A percentile compares a stretch with the other conserved stretches of the same genome.
Evolutionary conservation across 192 early-diverging fungal genomes (phyloP).

Genomic region (Linderina pennispora): DNA sequence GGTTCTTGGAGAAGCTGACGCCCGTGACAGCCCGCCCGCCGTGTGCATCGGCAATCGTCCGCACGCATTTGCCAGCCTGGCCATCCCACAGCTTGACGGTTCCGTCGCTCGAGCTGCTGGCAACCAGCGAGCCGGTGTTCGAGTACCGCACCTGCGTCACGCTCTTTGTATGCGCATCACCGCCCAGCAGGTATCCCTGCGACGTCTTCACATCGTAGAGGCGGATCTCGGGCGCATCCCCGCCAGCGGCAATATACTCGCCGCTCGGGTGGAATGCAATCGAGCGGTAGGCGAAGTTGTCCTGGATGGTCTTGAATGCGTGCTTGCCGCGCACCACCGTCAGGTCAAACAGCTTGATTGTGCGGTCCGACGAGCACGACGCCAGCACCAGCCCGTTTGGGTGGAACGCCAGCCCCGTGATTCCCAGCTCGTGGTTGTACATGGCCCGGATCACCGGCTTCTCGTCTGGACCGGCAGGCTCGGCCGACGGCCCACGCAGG

Average conservation of each 20-base stretch:
- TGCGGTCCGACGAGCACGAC: slow-evolving; percentile 76
- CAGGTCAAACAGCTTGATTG: slow-evolving; percentile 88
- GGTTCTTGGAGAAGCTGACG: slow-evolving; percentile 69
- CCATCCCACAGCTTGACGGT: slow-evolving; percentile 83
- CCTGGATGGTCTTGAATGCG: slow-evolving; percentile 79
- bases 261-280: slow-evolving; percentile 93
- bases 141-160: slow-evolving; percentile 69
- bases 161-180: slow-evolving; percentile 34
- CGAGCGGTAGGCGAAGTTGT: slow-evolving; percentile 69
- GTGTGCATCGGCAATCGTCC: slow-evolving; percentile 74
- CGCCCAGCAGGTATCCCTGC: slow-evolving; percentile 66
- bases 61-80: slow-evolving; percentile 65
- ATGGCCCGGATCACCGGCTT: slow-evolving; percentile 86
- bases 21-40: slow-evolving; percentile 63
- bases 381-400: slow-evolving; percentile 89
- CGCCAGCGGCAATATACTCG: slow-evolving; percentile 75
- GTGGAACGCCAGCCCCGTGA: slow-evolving; percentile 86
- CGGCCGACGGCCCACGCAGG: slow-evolving; percentile 55
- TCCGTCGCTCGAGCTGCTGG: slow-evolving; percentile 77
- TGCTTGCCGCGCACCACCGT: slow-evolving; percentile 73
- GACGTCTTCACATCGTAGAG: slow-evolving; percentile 83
- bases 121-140: slow-evolving; percentile 62
- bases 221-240: slow-evolving; percentile 72
- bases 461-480: slow-evolving; percentile 59
- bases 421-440: slow-evolving; percentile 75